Base-by-base conservation (phyloP, 1,284 basidiomycete species). In the Caloboletus firmus region DNA sequence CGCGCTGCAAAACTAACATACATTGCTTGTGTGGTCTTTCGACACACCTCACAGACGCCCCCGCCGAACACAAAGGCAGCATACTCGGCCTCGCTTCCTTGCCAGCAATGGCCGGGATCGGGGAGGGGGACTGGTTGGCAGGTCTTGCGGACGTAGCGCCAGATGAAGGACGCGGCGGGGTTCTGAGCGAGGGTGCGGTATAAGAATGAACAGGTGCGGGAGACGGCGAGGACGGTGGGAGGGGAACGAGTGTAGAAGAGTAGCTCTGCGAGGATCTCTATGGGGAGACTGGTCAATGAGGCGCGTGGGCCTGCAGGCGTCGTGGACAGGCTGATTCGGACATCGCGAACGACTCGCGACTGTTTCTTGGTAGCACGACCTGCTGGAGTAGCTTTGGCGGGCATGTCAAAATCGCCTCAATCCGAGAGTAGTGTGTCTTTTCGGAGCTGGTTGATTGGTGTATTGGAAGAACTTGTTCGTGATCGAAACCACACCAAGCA, bases 1-100 rank as follows among this genome's bases (percentile, higher is more conserved):
- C 72, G 67, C 4, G 78, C 58, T 13, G 76, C 72, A 58, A 79
- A 84, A 9, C 81, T 81, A 3, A 41, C 43, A 58, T 76, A 80
- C 59, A 73, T 68, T 12, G 55, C 52, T 3, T 65, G 58, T 0
- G 74, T 76, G 8, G 42, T n/a, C 35, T 66, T 67, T 9, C 51
- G 54, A 53, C 82, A 84, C 58, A 87, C 83, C 66, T 80, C 77
- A 60, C 87, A 89, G 4, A 55, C 17, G 0, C 83, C 84, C 1
- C 65, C 68, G 59, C 82, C 81, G 55, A 84, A 89, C 32, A 88
- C 58, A 54, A 85, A 80, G 0, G 84, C 79, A 17, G 82, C 83
- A 64, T 82, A 87, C 4, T 72, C 66, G 0, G 76, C 58, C 52
- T 81, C 78, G 41, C 68, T 72, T 9, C 41, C 50, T 15, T 46